phyloP scores from a whole-genome alignment of 192 early-diverging fungal genomes.

The Gonapodya sp. region DNA sequence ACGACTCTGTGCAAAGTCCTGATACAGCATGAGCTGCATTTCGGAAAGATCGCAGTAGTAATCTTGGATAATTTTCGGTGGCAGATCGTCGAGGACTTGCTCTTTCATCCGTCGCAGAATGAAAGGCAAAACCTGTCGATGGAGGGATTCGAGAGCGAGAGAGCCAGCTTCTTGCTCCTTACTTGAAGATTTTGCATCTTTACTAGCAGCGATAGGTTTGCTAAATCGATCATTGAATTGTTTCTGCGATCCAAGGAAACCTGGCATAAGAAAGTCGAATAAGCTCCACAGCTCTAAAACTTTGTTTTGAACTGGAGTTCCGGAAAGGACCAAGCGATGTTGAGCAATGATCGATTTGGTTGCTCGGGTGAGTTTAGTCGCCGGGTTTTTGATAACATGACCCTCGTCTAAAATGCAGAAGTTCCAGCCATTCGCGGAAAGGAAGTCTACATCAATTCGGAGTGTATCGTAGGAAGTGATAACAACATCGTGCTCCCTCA shows the following conservation, averaged over 20 bases:
- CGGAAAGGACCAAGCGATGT: constrained; percentile 87
- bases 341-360: constrained; percentile 79
- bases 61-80: constrained; percentile 99
- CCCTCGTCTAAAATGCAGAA: constrained; percentile 98
- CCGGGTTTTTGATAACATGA: constrained; percentile 92
- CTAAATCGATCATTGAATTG: constrained; percentile 91
- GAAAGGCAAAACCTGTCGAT: constrained; percentile 95
- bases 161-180: constrained; percentile 55
- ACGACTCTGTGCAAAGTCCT: constrained; percentile 76
- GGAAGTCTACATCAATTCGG: constrained; percentile 85
- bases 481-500: constrained; percentile 49
- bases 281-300: constrained; percentile 95
- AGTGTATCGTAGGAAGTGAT: constrained; percentile 97
- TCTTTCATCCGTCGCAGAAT: constrained; percentile 93
- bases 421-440: constrained; percentile 68
- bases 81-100: constrained; percentile 90
- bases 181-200: constrained; percentile 70
- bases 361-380: constrained; percentile 87
- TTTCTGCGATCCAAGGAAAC: constrained; percentile 79
- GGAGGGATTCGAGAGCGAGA: constrained; percentile 83
- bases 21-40: constrained; percentile 82
- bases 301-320: constrained; percentile 98
- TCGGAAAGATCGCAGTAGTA: constrained; percentile 94
- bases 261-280: constrained; percentile 98
- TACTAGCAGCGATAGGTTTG: constrained; percentile 81